Evolutionary conservation across 352 stramenopile genomes (phyloP), one percentile per base, ranked within the genome.

Genomic region (Phytopythium kandeliae): DNA sequence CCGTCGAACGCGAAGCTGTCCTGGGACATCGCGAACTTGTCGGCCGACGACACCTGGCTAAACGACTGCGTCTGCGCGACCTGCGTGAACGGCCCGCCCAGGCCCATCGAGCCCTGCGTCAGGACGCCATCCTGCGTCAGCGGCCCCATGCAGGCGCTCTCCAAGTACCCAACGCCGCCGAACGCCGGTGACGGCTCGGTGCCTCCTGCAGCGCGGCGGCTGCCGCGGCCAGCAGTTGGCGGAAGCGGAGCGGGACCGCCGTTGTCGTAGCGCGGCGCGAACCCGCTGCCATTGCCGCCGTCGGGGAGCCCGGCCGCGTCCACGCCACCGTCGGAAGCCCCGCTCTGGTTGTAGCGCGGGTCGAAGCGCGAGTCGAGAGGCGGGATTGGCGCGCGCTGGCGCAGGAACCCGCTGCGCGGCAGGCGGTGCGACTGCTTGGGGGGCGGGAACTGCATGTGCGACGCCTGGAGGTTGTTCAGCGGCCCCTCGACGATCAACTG

Each of bases 391-490:
- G 69, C 65, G 35, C 85, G 79, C 44, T 75, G 72, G 41, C 72
- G 78, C 11, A 62, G 62, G n/a, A 62, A 63, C 4, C 66, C 69
- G 28, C 62, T 66, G 21, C 46, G 50, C 41, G 59, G 58, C 19
- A 63, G 63, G 48, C 70, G 70, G 21, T 70, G 65, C 9, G 66
- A 52, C 16, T 74, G 56, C 54, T 82, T 82, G 0, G 65, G 72
- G 11, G 55, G 82, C 48, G 96, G 92, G 77, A 99, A 98, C 49
- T 97, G 97, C 90, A 99, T 99, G 62, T 96, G 96, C 24, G 89
- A 98, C 24, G 92, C 72, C 56, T 98, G 96, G 24, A 99, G 76
- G 65, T 98, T 98, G 63, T 96, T 97, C 26, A 99, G 62, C 5
- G 96, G 91, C 0, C 97, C 97, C 75, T 99, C 96, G 13, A 99